Base-by-base conservation (phyloP, 2,329 filamentous ascomycete genomes). In the Xylaria sp. region DNA sequence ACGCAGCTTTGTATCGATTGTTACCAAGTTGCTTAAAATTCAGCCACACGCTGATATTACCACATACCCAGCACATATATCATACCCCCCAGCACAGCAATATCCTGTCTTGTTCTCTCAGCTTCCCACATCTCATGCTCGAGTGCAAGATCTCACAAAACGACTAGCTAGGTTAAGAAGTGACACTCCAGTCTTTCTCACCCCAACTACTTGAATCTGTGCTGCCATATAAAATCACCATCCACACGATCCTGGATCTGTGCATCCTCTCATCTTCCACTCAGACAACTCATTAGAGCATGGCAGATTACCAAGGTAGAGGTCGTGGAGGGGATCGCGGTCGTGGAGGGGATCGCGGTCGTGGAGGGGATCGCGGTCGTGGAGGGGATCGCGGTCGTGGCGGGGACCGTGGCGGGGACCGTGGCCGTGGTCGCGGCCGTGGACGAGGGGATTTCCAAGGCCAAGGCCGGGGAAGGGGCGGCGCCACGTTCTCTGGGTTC, bases 401-500 rank as follows among this genome's bases (percentile, higher is more conserved):
- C 22, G 63, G 71, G 29, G 72, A 72, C n/a, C 20, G 55, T 56
- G 68, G 66, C 57, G 69, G 79, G 1, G 61, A 44, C 36, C 31
- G 55, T 2, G 55, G 55, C 25, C 38, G 53, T 33, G 61, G 69
- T 25, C 65, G 71, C 31, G 72, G 73, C n/a, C 20, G 55, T 13
- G 65, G 61, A 6, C 42, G 62, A 20, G 66, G 63, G 5, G 62
- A 61, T 45, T 68, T 61, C 5, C 66, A 63, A 2, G 63, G 63
- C 13, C 66, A 72, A 22, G 72, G 73, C 3, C 67, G 69, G 10
- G 70, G 70, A 36, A 68, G 73, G 39, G 71, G 71, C 17, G 33
- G 69, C 3, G 71, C 68, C 17, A 63, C 59, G 15, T 68, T 68
- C 55, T 68, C 66, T 5, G 66, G 66, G 6, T 60, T 51, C 20